A percentile compares a stretch with the other conserved stretches of the same genome.
Conservation (phyloP, 1,284 basidiomycete species). For the Takashimella koratensis region DNA sequence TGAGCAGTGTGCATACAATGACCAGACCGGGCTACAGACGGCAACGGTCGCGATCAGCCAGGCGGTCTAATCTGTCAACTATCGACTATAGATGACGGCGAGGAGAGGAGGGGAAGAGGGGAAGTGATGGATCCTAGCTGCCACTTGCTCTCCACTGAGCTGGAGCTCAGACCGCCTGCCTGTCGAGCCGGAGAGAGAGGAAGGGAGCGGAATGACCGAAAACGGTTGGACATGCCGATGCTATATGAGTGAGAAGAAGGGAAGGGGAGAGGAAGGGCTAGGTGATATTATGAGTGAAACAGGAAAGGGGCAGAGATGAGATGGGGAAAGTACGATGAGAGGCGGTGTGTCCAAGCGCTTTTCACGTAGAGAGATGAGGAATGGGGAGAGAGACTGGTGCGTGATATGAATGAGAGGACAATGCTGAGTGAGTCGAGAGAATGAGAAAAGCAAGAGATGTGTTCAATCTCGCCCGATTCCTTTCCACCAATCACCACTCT, state of each 20-base stretch:
- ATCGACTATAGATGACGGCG: not conserved
- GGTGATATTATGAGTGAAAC: not conserved
- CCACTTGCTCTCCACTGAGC: not conserved
- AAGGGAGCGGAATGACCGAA: not conserved
- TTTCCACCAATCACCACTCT: constrained; percentile 13
- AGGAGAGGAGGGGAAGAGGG: constrained; percentile 1
- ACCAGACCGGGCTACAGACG: constrained; percentile 7
- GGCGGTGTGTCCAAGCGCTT: not conserved
- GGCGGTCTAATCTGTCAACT: not conserved
- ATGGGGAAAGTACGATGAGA: not conserved
- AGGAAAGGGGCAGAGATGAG: constrained; percentile 1
- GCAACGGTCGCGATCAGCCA: not conserved
- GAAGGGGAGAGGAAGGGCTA: not conserved
- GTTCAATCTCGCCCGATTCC: not conserved
- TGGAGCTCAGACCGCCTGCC: no score
- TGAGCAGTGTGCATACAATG: constrained; percentile 21
- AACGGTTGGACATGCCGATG: not conserved
- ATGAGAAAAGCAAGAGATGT: not conserved
- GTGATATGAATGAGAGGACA: not conserved
- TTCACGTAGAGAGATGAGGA: no score
- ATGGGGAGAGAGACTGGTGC: not conserved
- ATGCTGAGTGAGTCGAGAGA: not conserved
- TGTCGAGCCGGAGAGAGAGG: not conserved
- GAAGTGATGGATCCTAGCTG: not conserved
- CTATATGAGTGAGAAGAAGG: not conserved